phyloP scores from a whole-genome alignment of 441 rosid species.

The Viola pubescens region DNA sequence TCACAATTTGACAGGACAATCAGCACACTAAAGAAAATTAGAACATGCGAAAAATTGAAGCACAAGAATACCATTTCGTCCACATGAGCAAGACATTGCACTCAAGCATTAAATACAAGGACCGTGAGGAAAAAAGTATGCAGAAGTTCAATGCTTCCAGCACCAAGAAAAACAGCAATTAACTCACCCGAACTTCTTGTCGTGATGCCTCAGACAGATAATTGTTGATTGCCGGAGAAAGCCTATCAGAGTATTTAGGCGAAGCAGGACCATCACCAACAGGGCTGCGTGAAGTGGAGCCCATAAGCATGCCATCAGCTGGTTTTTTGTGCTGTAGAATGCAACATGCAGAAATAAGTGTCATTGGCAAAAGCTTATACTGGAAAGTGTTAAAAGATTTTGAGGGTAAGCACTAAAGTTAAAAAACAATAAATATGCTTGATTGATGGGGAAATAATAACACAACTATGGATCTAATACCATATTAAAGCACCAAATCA shows the following conservation, averaged over 20 bases:
- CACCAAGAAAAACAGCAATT: not conserved
- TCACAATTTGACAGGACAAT: slow-evolving; percentile 13
- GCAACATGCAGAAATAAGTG: slow-evolving; percentile 7
- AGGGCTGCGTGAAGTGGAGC: slow-evolving; percentile 87
- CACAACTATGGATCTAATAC: too few relatives aligned
- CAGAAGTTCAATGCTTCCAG: not conserved
- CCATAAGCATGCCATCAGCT: slow-evolving; percentile 84
- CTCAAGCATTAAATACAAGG: not conserved
- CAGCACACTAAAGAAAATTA: not conserved
- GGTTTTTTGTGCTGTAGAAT: slow-evolving; percentile 79
- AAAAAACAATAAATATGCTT: too few relatives aligned
- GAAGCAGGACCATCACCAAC: slow-evolving; percentile 79
- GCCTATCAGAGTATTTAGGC: slow-evolving; percentile 95
- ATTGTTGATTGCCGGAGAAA: slow-evolving; percentile 88
- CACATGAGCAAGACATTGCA: not conserved
- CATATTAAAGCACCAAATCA: too few relatives aligned
- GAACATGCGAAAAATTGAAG: too few relatives aligned
- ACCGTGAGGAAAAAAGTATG: not conserved
- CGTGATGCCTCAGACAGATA: slow-evolving; percentile 98
- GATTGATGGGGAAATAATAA: too few relatives aligned
- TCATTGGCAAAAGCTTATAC: too few relatives aligned
- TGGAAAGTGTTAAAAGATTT: too few relatives aligned
- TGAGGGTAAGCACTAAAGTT: too few relatives aligned
- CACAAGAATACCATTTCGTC: too few relatives aligned
- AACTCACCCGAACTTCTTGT: slow-evolving; percentile 91